Conservation (phyloP, 2,329 filamentous ascomycete genomes). For the Davidsoniella eucalypti region DNA sequence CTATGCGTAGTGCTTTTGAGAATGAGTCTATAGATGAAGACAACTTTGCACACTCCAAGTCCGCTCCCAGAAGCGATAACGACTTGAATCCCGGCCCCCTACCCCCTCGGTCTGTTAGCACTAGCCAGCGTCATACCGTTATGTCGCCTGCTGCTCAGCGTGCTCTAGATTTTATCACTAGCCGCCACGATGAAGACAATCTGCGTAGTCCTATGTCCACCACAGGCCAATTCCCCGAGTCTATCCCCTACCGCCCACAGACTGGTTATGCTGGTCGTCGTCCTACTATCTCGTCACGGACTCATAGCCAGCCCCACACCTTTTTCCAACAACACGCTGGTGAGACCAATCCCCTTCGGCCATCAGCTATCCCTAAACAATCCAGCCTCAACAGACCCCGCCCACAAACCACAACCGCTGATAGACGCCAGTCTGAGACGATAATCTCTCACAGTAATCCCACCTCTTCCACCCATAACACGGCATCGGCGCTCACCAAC, state of each 20-base stretch:
- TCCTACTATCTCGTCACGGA: constrained; percentile 12
- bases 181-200: constrained; percentile 19
- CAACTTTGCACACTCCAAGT: constrained; percentile 16
- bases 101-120: constrained; percentile 7
- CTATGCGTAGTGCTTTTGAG: constrained; percentile 16
- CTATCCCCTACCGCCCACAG: constrained; percentile 23
- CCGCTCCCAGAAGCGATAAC: background rate
- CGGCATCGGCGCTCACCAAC: background rate
- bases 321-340: constrained; percentile 10
- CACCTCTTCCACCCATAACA: background rate
- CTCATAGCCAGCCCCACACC: constrained; percentile 12
- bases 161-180: constrained; percentile 34
- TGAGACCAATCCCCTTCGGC: constrained; percentile 7
- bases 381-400: background rate
- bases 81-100: background rate
- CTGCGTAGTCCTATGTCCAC: constrained; percentile 15
- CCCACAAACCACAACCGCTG: constrained; percentile 19
- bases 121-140: constrained; percentile 19
- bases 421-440: constrained; percentile 16
- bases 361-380: constrained; percentile 10
- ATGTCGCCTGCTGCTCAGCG: constrained; percentile 32
- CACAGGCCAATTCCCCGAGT: background rate
- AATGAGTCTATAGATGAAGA: constrained; percentile 26
- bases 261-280: constrained; percentile 7
- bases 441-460: constrained; percentile 23